Base-by-base conservation (phyloP, 2,329 filamentous ascomycete genomes). In the Sclerotinia subarctica region DNA sequence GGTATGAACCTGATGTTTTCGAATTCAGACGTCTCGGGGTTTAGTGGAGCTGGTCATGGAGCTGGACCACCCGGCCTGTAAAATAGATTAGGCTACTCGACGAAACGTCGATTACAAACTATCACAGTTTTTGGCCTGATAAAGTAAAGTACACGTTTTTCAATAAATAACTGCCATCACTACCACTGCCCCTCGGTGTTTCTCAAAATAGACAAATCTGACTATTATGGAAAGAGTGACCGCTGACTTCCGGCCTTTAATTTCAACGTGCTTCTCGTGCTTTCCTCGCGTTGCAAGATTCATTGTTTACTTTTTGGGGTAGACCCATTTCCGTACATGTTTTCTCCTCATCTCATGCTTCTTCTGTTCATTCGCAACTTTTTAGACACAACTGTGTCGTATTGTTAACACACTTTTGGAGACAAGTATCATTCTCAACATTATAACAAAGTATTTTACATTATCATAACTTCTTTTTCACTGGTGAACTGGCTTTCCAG, bases 1-100 rank as follows among this genome's bases (percentile, higher is more conserved):
- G 70, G 69, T 58, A 71, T 70, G 67, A 70, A 69, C 21, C 38
- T 62, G 2, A 63, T 66, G 21, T 74, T 70, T 62, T 46, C 64
- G 15, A 72, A 70, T 64, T 49, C 59, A 42, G 64, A 69, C 54
- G 26, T 62, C 8, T 57, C 73, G 29, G 68, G 70, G 57, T 69
- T 66, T 19, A 69, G 70, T 3, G 63, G 70, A 64, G 69, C 65
- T 5, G 70, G 70, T 1, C 46, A 51, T 52, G 62, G 63, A 26
- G 51, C 24, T 47, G 21, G 62, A 44, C 53, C 64, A 24, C 53
- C 64, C 11, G 44, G 64, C 7, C 17, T 62, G 38, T 67, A 47
- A 52, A 44, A 53, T 17, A 62, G 15, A 52, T 46, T 19, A 29
- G 44, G 29, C 24, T 24, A 66, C 49, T 52, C 11, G 24, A 38